Evolutionary conservation across 2,329 filamentous ascomycete genomes (phyloP).

Genomic region (Fusarium coicis): DNA sequence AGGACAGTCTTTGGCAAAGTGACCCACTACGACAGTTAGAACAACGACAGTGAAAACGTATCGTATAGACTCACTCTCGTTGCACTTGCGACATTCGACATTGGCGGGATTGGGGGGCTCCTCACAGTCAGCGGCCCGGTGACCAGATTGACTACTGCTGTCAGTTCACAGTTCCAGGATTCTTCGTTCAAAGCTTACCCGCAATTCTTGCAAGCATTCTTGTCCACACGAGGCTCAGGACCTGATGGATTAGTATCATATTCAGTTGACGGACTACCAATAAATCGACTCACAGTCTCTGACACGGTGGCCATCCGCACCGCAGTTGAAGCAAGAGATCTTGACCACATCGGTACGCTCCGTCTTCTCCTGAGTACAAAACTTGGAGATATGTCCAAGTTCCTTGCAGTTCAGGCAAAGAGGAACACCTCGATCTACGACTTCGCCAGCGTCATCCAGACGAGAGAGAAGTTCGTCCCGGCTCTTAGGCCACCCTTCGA

Average conservation of each 20-base stretch:
- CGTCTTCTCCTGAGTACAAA: slow-evolving; percentile 67
- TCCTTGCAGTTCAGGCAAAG: slow-evolving; percentile 73
- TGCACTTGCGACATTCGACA: slow-evolving; percentile 74
- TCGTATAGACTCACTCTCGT: slow-evolving; percentile 61
- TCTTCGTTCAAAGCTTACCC: slow-evolving; percentile 51
- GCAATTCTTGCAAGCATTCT: slow-evolving; percentile 76
- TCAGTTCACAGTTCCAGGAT: slow-evolving; percentile 18
- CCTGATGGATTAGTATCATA: slow-evolving; percentile 52
- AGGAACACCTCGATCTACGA: slow-evolving; percentile 67
- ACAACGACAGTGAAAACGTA: not conserved
- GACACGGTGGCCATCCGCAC: slow-evolving; percentile 70
- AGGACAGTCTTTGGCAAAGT: slow-evolving; percentile 73
- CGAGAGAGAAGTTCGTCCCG: slow-evolving; percentile 70
- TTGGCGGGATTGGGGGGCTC: slow-evolving; percentile 71
- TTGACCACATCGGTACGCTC: slow-evolving; percentile 58
- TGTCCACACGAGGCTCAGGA: slow-evolving; percentile 69
- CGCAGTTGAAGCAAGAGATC: slow-evolving; percentile 74
- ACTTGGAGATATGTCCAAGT: slow-evolving; percentile 70
- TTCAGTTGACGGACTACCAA: not conserved
- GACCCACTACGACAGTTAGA: slow-evolving; percentile 59
- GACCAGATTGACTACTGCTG: slow-evolving; percentile 57
- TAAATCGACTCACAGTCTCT: slow-evolving; percentile 70
- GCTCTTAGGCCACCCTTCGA: slow-evolving; percentile 67
- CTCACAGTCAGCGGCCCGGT: slow-evolving; percentile 62
- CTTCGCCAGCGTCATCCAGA: slow-evolving; percentile 73